Conservation (phyloP, 1,139 yeast species). For the Suhomyces choctaworum region DNA sequence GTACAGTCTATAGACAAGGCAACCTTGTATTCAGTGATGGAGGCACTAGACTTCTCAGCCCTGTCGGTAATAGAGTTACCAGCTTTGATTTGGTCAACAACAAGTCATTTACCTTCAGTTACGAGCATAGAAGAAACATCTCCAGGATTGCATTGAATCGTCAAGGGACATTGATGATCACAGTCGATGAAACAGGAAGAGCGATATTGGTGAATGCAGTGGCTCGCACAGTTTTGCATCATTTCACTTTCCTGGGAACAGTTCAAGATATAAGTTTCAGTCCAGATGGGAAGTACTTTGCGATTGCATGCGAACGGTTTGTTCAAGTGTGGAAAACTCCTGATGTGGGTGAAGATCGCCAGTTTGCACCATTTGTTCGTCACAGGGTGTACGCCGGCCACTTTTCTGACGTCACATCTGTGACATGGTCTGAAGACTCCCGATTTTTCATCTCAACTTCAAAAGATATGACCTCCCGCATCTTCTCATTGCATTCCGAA, state of each 20-base stretch:
- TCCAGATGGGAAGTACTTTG: slow-evolving; percentile 86
- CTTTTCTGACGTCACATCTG: slow-evolving; percentile 72
- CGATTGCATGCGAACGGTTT: slow-evolving; percentile 79
- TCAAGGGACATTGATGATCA: slow-evolving; percentile 76
- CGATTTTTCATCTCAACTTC: slow-evolving; percentile 84
- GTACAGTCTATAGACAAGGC: slow-evolving; percentile 93
- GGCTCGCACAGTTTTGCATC: slow-evolving; percentile 87
- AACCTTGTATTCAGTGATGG: slow-evolving; percentile 85
- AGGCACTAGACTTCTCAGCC: slow-evolving; percentile 80
- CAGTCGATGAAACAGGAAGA: slow-evolving; percentile 90
- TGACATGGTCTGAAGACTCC: slow-evolving; percentile 90
- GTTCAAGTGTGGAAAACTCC: slow-evolving; percentile 96
- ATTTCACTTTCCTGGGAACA: slow-evolving; percentile 84
- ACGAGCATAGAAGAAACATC: slow-evolving; percentile 89
- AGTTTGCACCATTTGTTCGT: slow-evolving; percentile 94
- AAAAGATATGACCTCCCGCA: slow-evolving; percentile 84
- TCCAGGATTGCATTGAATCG: slow-evolving; percentile 77
- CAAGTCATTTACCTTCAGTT: slow-evolving; percentile 84
- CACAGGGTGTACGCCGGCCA: slow-evolving; percentile 93
- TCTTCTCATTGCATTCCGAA: slow-evolving; percentile 73
- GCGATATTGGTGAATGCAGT: slow-evolving; percentile 86
- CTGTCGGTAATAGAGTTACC: slow-evolving; percentile 92
- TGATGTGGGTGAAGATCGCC: slow-evolving; percentile 66
- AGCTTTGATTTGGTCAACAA: slow-evolving; percentile 85
- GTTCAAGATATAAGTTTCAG: slow-evolving; percentile 79